Evolutionary conservation across 371 early-diverging fungal genomes (phyloP).

Genomic region (Mucor indicus): DNA sequence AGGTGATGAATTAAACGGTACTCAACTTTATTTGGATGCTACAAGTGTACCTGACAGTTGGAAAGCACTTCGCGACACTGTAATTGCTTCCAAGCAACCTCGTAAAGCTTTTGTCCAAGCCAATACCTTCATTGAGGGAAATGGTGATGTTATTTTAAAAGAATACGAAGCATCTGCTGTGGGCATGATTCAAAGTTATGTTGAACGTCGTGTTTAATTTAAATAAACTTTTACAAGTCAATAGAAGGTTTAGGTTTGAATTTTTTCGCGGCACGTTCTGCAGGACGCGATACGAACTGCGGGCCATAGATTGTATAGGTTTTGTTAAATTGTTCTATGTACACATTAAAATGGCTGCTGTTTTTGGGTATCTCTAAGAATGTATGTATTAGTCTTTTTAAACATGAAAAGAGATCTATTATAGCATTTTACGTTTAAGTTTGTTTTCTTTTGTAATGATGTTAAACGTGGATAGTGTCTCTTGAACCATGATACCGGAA

Average conservation of each 20-base stretch:
- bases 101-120: slow-evolving; percentile 58
- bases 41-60: slow-evolving; percentile 57
- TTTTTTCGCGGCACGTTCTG: slow-evolving; percentile 82
- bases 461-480: slow-evolving; percentile 82
- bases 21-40: slow-evolving; percentile 40
- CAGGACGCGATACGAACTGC: slow-evolving; percentile 71
- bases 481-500: slow-evolving; percentile 83
- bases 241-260: slow-evolving; percentile 82
- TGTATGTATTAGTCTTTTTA: background rate
- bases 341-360: slow-evolving; percentile 68
- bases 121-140: slow-evolving; percentile 35
- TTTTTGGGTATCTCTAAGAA: slow-evolving; percentile 74
- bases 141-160: slow-evolving; percentile 40
- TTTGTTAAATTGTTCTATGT: slow-evolving; percentile 26
- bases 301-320: slow-evolving; percentile 77
- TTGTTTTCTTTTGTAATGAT: slow-evolving; percentile 71
- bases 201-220: slow-evolving; percentile 47
- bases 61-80: slow-evolving; percentile 48
- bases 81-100: slow-evolving; percentile 52
- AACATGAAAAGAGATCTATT: background rate
- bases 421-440: slow-evolving; percentile 55
- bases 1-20: slow-evolving; percentile 49
- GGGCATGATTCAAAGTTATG: slow-evolving; percentile 57
- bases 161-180: slow-evolving; percentile 56
- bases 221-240: slow-evolving; percentile 54